Evolutionary conservation across 2,329 filamentous ascomycete species (phyloP).

Genomic region (Ophiostoma quercus): DNA sequence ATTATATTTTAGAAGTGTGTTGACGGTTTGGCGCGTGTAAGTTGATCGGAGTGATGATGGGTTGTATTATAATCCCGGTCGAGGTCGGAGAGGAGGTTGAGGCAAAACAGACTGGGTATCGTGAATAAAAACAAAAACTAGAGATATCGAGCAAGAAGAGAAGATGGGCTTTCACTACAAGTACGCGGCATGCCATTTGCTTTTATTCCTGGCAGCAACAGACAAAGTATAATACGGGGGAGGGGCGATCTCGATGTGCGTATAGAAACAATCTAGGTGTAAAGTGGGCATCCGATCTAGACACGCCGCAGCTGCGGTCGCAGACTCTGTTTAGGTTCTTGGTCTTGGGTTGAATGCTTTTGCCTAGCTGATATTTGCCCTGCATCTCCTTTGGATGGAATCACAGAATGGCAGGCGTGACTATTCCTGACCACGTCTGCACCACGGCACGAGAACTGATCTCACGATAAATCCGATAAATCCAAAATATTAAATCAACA

Average conservation of each 20-base stretch:
- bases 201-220: conserved; percentile 6
- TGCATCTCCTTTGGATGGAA: not conserved
- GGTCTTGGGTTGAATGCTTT: not conserved
- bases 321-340: not conserved
- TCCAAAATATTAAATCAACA: too few relatives aligned
- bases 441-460: not conserved
- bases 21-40: not conserved
- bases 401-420: too few relatives aligned
- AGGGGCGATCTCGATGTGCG: conserved; percentile 10
- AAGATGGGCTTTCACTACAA: not conserved
- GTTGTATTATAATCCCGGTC: not conserved
- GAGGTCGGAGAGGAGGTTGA: not conserved
- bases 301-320: not conserved
- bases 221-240: not conserved
- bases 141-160: not conserved
- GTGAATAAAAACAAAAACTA: not conserved
- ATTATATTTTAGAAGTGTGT: not conserved
- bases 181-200: not conserved
- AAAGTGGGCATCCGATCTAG: conserved; percentile 5
- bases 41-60: not conserved
- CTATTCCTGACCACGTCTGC: not conserved
- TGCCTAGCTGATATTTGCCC: not conserved
- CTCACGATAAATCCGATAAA: too few relatives aligned
- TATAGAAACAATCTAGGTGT: not conserved
- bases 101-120: not conserved